Percentiles rank a stretch among this genome's conserved stretches.
phyloP scores from a whole-genome alignment of 1,284 basidiomycete species.

The Meira miltonrushii region DNA sequence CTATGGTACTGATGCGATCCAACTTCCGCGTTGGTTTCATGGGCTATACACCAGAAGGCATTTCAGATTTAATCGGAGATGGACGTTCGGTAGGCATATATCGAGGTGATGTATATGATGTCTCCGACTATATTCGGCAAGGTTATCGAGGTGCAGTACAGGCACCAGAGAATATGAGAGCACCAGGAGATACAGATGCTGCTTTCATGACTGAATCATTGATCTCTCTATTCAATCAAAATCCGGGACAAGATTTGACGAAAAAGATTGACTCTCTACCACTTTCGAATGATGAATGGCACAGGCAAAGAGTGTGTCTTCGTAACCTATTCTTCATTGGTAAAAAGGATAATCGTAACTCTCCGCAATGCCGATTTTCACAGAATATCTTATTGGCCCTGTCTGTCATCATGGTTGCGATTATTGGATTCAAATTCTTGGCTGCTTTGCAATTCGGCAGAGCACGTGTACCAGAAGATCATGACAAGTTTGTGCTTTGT shows the following conservation, averaged over 20 bases:
- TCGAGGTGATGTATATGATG: slow-evolving; percentile 78
- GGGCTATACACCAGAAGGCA: slow-evolving; percentile 74
- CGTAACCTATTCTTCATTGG: slow-evolving; percentile 88
- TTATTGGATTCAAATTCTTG: slow-evolving; percentile 97
- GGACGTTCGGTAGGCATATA: slow-evolving; percentile 72
- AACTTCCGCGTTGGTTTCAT: slow-evolving; percentile 81
- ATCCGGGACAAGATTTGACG: slow-evolving; percentile 78
- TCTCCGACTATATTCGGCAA: slow-evolving; percentile 65
- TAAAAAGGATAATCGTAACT: slow-evolving; percentile 85
- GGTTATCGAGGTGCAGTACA: slow-evolving; percentile 53
- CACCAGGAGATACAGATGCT: slow-evolving; percentile 60
- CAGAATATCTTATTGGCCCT: slow-evolving; percentile 85
- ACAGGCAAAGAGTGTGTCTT: slow-evolving; percentile 76
- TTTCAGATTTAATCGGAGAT: slow-evolving; percentile 64
- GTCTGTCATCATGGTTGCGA: slow-evolving; percentile 84
- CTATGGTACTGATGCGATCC: slow-evolving; percentile 67
- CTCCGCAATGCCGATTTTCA: slow-evolving; percentile 82
- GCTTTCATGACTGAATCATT: slow-evolving; percentile 73
- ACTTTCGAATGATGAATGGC: slow-evolving; percentile 65
- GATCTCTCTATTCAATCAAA: slow-evolving; percentile 74
- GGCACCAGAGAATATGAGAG: slow-evolving; percentile 63
- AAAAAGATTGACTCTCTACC: slow-evolving; percentile 66
- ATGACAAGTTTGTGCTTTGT: slow-evolving; percentile 97
- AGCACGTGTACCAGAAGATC: slow-evolving; percentile 81
- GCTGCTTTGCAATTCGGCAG: slow-evolving; percentile 83